Evolutionary conservation across 176 grass and related monocot species (phyloP).

Genomic region (Hyparrhenia diplandra): DNA sequence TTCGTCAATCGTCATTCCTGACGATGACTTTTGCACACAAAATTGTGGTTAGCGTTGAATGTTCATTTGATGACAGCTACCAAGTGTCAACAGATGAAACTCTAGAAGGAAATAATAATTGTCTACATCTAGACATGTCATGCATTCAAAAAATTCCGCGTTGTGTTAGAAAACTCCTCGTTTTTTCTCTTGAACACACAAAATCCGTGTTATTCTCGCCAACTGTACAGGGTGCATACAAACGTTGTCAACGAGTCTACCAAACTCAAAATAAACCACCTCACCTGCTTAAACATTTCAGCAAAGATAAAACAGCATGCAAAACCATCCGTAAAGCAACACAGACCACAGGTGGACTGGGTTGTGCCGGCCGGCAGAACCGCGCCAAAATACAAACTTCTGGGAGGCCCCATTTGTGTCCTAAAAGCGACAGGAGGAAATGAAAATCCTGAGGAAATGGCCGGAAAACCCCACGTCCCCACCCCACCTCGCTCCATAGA

Average conservation of each 20-base stretch:
- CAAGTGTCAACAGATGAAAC: not conserved
- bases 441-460: not conserved
- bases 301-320: not conserved
- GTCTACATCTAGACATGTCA: too few relatives aligned
- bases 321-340: not conserved
- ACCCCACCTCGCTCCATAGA: not conserved
- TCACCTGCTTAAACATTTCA: not conserved
- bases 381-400: constrained; percentile 34
- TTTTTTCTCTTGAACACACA: too few relatives aligned
- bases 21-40: too few relatives aligned
- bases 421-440: constrained; percentile 4
- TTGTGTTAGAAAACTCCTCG: too few relatives aligned
- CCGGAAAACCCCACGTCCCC: not conserved
- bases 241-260: not conserved
- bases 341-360: too few relatives aligned
- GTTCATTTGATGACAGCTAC: not conserved
- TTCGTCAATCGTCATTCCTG: too few relatives aligned
- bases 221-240: too few relatives aligned
- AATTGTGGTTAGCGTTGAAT: too few relatives aligned
- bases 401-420: not conserved
- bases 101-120: not conserved
- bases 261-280: not conserved
- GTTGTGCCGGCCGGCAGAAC: not conserved
- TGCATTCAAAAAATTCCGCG: too few relatives aligned
- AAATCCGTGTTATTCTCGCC: too few relatives aligned